Evolutionary conservation across 108 stramenopile genomes (phyloP), one percentile per base, ranked within the genome.

Genomic region (Cyclotella kingstonii): DNA sequence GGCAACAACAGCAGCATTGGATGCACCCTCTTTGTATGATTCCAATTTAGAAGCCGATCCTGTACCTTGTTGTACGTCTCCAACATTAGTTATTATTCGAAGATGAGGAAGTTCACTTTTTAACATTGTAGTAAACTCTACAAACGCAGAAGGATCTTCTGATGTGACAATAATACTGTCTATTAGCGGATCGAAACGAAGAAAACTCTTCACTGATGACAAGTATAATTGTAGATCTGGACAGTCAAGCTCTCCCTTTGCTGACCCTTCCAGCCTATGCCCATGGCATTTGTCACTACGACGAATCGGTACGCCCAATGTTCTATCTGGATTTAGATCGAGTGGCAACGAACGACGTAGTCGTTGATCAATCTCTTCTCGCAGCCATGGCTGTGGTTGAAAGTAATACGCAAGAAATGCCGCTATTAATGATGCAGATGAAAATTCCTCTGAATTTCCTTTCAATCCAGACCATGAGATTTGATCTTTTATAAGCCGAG

Each of bases 31-130:
- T 22, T 39, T 55, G 39, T 62, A 61, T 17, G 50, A 25, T 39
- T 61, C 60, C 12, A 70, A 54, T 28, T 47, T 70, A 10, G 60
- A 55, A 3, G 44, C 69, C 4, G 69, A 70, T 8, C 69, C 69
- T 1, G 69, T 70, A n/a, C 69, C 69, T 54, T 70, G 69, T 36
- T 70, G 69, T 5, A 70, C 69, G 39, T 70, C 69, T 14, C 69
- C 69, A 11, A 70, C 60, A 55, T 70, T 61, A 3, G 22, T 38
- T 19, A 70, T 17, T 2, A 70, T 33, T 12, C 69, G 60, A 0
- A 70, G 35, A 11, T 47, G 30, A 19, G 60, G 60, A 35, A 55
- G 35, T 33, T 55, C 54, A 17, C 36, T 70, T 40, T 62, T 54
- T 28, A 70, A 0, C 31, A 70, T 42, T 33, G 4, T 14, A 17